Base-by-base conservation (phyloP, 805 yeast species). In the Spathaspora arborariae region DNA sequence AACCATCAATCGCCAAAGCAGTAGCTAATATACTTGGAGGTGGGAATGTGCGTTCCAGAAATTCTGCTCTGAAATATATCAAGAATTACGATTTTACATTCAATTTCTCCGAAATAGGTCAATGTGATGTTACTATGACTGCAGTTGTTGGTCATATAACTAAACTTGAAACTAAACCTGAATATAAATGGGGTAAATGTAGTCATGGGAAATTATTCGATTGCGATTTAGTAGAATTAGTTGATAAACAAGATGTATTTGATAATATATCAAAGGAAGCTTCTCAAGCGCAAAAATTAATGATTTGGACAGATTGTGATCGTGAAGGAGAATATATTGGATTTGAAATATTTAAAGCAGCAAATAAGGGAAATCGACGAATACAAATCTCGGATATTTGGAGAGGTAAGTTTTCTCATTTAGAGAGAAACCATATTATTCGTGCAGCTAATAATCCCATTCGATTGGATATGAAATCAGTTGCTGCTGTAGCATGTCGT, bases 241-340 rank as follows among this genome's bases (percentile, higher is more conserved):
- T 63, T 2, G 60, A 71, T 26, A 49, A 51, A 27, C 63, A 68
- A 37, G 75, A 73, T 41, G 75, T 89, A 19, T 84, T 84, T 2
- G 65, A 70, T 9, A 94, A 92, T 59, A 88, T 94, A 42, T 63
- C 76, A 24, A 63, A 63, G 3, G 89, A 89, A 58, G 86, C 90
- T 4, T 62, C 82, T 36, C 58, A 57, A 16, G 79, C 88, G 4
- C 78, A 81, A 44, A 68, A 69, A 35, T 66, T 94, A 45, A 88
- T 89, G 87, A 88, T 94, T 6, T 94, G 99, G 98, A 94, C 99
- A 0, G 99, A 94, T 75, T 94, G 99, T 66, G 98, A 91, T 74
- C 73, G 97, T 33, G 98, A 91, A 62, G 98, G 98, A 1, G 98
- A 91, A 62, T 85, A 82, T 63, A 91, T 91, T 47, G 98, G 97